Percentiles rank a stretch among this genome's conserved stretches.
Conservation (phyloP, 352 stramenopile species). For the Phytopythium delawarense region DNA sequence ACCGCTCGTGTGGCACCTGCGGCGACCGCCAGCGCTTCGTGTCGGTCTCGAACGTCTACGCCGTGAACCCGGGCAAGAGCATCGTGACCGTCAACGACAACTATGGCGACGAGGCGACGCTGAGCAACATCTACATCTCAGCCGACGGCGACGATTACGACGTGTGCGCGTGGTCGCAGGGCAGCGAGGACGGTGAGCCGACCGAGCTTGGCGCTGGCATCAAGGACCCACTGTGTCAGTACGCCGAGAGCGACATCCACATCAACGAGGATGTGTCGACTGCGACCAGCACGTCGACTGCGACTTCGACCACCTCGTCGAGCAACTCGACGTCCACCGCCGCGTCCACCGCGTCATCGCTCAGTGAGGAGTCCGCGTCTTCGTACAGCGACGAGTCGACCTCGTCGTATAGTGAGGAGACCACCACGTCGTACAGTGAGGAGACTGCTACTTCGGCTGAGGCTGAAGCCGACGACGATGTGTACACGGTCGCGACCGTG, state of each 20-base stretch:
- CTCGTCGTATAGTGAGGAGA: too few species aligned
- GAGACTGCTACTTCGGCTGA: too few species aligned
- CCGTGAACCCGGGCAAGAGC: conserved; percentile 27
- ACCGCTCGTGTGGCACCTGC: conserved; percentile 39
- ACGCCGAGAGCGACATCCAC: conserved; percentile 13
- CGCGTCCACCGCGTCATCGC: too few species aligned
- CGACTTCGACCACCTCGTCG: neutral
- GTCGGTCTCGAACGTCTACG: conserved; percentile 28
- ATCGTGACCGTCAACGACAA: conserved; percentile 47
- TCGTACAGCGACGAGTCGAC: too few species aligned
- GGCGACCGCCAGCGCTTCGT: conserved; percentile 24
- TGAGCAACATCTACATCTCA: conserved; percentile 34
- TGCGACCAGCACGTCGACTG: neutral
- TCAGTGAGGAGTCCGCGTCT: too few species aligned
- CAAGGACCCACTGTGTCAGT: conserved; percentile 15
- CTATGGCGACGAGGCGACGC: conserved; percentile 23
- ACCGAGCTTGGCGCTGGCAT: conserved; percentile 23
- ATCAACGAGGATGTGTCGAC: conserved; percentile 13
- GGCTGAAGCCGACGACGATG: too few species aligned
- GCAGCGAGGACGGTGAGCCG: conserved; percentile 13
- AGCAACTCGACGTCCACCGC: neutral
- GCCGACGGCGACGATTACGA: conserved; percentile 12
- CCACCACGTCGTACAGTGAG: too few species aligned
- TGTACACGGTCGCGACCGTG: too few species aligned
- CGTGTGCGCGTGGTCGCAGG: conserved; percentile 33